Conservation (phyloP, 2,329 filamentous ascomycete genomes). For the Aquanectria penicillioides region DNA sequence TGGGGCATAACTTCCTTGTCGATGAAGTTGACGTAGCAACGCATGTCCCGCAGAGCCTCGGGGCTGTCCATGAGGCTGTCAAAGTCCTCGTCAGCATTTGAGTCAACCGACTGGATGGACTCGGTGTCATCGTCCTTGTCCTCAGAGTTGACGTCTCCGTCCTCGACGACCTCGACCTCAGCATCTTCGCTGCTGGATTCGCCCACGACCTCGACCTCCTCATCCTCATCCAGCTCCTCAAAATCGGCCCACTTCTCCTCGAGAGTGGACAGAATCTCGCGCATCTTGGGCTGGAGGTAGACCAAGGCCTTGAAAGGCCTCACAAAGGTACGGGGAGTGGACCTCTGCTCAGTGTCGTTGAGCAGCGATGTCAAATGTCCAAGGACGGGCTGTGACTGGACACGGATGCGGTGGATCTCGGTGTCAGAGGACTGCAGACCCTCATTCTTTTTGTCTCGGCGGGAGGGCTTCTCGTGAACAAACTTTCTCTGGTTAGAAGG, state of each 20-base stretch:
- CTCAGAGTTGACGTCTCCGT: conserved; percentile 19
- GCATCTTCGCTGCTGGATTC: conserved; percentile 31
- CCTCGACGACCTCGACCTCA: conserved; percentile 43
- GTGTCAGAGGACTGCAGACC: conserved; percentile 29
- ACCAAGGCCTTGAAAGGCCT: conserved; percentile 53
- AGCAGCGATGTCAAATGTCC: conserved; percentile 50
- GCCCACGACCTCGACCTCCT: conserved; percentile 38
- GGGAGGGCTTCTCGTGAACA: conserved; percentile 33
- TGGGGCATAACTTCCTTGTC: conserved; percentile 54
- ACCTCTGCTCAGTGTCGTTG: conserved; percentile 48
- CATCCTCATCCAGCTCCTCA: conserved; percentile 42
- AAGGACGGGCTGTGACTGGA: conserved; percentile 53
- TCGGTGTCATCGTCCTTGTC: conserved; percentile 42
- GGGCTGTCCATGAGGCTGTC: conserved; percentile 50
- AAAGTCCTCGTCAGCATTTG: conserved; percentile 48
- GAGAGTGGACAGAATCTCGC: conserved; percentile 48
- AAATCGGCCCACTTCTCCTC: conserved; percentile 55
- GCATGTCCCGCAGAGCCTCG: conserved; percentile 53
- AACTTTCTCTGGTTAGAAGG: conserved; percentile 12
- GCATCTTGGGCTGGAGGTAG: conserved; percentile 54
- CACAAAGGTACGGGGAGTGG: conserved; percentile 52
- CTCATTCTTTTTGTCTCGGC: conserved; percentile 41
- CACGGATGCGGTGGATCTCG: conserved; percentile 50
- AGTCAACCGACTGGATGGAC: conserved; percentile 50
- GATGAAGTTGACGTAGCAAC: conserved; percentile 56